Conservation (phyloP, 495 filamentous ascomycete species). For the Podospora anserina region DNA sequence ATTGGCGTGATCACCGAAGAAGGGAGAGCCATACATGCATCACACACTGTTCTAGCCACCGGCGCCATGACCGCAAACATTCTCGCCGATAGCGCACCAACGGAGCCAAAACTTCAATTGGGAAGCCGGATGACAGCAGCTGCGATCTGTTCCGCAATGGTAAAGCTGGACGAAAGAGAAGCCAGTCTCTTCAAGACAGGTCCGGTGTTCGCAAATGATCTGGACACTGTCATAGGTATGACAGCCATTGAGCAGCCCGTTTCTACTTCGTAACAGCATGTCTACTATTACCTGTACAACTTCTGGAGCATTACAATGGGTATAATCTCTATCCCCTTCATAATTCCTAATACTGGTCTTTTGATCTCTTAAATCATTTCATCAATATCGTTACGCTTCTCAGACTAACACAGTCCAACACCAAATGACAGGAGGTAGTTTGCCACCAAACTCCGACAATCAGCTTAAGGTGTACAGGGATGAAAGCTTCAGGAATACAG, state of each 20-base stretch:
- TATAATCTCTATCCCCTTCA: no score
- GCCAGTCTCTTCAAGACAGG: no score
- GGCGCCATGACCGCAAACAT: conserved; percentile 60
- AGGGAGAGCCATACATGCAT: conserved; percentile 43
- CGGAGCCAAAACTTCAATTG: conserved; percentile 38
- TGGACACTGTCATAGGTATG: not conserved
- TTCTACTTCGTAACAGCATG: not conserved
- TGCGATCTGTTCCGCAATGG: conserved; percentile 20
- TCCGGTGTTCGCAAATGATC: not conserved
- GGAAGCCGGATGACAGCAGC: conserved; percentile 53
- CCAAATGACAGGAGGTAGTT: not conserved
- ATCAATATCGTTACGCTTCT: no score
- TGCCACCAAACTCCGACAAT: conserved; percentile 28
- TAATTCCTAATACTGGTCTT: no score
- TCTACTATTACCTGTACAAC: not conserved
- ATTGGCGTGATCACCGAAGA: conserved; percentile 44
- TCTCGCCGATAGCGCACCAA: conserved; percentile 49
- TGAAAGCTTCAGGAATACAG: conserved; percentile 51
- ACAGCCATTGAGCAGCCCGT: no score
- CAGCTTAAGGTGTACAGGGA: conserved; percentile 49
- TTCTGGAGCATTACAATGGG: no score
- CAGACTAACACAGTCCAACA: no score
- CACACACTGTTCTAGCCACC: conserved; percentile 52
- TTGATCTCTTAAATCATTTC: no score
- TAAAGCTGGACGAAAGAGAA: not conserved